Conservation (phyloP, 352 stramenopile species). For the Phytophthora sansomeana region DNA sequence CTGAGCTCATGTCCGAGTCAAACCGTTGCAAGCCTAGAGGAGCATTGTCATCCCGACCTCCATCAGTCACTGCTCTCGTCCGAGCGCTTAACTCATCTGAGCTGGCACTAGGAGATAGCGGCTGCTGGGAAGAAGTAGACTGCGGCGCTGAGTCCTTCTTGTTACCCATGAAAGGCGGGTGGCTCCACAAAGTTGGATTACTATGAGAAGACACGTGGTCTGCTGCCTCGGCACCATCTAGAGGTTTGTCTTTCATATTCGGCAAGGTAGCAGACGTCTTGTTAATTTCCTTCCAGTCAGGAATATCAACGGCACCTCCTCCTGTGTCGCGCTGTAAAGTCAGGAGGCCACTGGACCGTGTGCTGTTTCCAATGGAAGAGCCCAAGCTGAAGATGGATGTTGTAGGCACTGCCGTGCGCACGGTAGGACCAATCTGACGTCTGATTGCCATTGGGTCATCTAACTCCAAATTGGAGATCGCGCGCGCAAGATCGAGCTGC, state of each 20-base stretch:
- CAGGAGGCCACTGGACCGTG: conserved; percentile 52
- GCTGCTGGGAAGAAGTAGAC: conserved; percentile 37
- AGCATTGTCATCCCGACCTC: conserved; percentile 14
- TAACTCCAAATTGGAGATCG: conserved; percentile 82
- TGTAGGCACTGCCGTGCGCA: conserved; percentile 54
- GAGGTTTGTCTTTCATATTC: conserved; percentile 53
- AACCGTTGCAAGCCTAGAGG: conserved; percentile 30
- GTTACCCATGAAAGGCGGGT: conserved; percentile 62
- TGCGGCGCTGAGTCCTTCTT: conserved; percentile 37
- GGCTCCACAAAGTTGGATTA: conserved; percentile 72
- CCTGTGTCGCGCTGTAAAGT: conserved; percentile 60
- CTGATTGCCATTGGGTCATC: conserved; percentile 80
- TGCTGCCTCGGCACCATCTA: conserved; percentile 30
- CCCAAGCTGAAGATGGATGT: conserved; percentile 81
- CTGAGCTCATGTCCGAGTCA: conserved; percentile 36
- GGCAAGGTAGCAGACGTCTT: conserved; percentile 66
- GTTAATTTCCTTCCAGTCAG: conserved; percentile 67
- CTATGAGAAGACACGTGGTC: conserved; percentile 58
- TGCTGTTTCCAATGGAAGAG: conserved; percentile 55
- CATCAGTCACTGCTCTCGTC: conserved; percentile 29
- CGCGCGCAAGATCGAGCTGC: conserved; percentile 74
- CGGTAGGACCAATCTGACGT: conserved; percentile 56
- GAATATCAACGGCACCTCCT: conserved; percentile 55
- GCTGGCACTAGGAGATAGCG: conserved; percentile 28
- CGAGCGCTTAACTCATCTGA: conserved; percentile 24